phyloP scores from a whole-genome alignment of 208 protist genomes.

The Leishmania lainsoni region DNA sequence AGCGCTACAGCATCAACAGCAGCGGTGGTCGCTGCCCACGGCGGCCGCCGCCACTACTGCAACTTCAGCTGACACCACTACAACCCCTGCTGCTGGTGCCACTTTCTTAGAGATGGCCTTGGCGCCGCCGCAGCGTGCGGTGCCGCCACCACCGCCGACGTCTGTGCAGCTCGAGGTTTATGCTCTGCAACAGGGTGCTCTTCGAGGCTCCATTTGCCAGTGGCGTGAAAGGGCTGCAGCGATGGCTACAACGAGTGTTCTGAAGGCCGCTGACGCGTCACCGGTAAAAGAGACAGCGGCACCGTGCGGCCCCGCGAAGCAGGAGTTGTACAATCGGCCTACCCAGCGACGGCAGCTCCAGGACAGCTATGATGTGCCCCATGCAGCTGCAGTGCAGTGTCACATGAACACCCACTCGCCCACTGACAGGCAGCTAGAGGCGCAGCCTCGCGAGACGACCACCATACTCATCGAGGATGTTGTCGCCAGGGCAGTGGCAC shows the following conservation, averaged over 20 bases:
- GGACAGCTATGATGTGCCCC: background rate
- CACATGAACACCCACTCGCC: background rate
- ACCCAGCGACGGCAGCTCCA: background rate
- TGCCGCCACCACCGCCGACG: slow-evolving; percentile 46
- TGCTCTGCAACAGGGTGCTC: slow-evolving; percentile 5
- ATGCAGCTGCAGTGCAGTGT: background rate
- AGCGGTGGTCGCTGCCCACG: background rate
- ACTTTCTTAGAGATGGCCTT: slow-evolving; percentile 21
- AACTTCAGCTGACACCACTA: background rate
- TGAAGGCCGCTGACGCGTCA: background rate
- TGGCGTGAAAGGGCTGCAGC: background rate
- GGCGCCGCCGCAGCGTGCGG: background rate
- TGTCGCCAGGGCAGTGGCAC: background rate
- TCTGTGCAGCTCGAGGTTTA: slow-evolving; percentile 41
- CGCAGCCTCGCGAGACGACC: slow-evolving; percentile 8
- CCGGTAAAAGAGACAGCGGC: background rate
- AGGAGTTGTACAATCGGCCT: background rate
- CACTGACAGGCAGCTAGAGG: background rate
- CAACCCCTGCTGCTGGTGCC: background rate
- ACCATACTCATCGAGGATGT: background rate
- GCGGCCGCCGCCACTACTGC: background rate
- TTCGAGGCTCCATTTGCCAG: background rate
- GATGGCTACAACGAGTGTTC: background rate
- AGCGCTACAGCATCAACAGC: background rate
- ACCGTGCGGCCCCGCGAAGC: slow-evolving; percentile 1